Conservation (phyloP, 2,329 filamentous ascomycete genomes). For the Coniochaeta hoffmannii region DNA sequence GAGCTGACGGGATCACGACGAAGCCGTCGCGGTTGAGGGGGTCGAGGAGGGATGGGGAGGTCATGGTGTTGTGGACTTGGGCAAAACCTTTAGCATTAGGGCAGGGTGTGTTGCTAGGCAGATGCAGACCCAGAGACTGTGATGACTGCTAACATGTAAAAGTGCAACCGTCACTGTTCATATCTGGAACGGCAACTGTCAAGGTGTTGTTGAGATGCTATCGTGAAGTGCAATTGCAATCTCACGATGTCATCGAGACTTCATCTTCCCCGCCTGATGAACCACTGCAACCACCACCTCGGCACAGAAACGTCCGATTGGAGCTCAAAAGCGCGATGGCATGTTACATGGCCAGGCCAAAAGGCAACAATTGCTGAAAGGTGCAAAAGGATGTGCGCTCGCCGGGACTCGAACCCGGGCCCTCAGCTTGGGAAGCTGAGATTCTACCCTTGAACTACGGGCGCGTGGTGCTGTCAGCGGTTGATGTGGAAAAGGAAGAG, state of each 20-base stretch:
- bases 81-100: neutral
- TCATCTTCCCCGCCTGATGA: neutral
- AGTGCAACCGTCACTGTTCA: no score
- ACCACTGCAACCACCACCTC: neutral
- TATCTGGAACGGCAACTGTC: no score
- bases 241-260: neutral
- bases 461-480: neutral
- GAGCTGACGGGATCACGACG: slow-evolving; percentile 60
- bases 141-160: no score
- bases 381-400: neutral
- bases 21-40: slow-evolving; percentile 66
- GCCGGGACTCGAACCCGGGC: slow-evolving; percentile 2
- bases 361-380: neutral
- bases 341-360: neutral
- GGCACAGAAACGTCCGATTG: neutral
- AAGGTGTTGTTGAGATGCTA: no score
- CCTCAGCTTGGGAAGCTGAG: slow-evolving; percentile 2
- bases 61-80: neutral
- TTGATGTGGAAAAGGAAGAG: neutral
- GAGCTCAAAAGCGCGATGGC: neutral
- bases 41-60: slow-evolving; percentile 28
- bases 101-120: no score
- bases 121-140: no score
- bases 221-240: neutral
- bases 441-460: slow-evolving; percentile 4